Evolutionary conservation across 1,284 basidiomycete species (phyloP).

Genomic region (Lentinula novae-zelandiae): DNA sequence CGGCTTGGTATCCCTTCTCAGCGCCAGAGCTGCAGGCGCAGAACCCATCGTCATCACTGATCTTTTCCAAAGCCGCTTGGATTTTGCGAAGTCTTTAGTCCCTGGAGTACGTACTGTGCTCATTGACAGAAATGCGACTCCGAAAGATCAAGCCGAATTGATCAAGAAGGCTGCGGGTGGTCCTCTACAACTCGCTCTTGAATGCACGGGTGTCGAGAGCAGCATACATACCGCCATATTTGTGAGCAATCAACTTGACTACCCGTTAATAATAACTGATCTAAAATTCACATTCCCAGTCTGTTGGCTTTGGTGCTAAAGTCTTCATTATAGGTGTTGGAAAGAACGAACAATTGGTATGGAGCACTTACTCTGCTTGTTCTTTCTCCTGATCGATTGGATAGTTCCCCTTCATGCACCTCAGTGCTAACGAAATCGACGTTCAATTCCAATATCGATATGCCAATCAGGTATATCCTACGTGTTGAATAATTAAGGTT

Average conservation of each 20-base stretch:
- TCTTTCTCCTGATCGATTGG: slow-evolving; percentile 5
- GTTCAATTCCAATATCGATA: slow-evolving; percentile 64
- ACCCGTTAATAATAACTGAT: background rate
- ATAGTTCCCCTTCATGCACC: slow-evolving; percentile 67
- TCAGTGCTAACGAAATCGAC: slow-evolving; percentile 64
- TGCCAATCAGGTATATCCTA: slow-evolving; percentile 45
- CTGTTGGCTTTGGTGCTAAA: slow-evolving; percentile 54
- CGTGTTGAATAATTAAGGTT: background rate
- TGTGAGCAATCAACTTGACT: slow-evolving; percentile 32
- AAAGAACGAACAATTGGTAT: slow-evolving; percentile 52
- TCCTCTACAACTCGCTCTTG: slow-evolving; percentile 49
- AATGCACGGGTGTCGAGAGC: slow-evolving; percentile 77
- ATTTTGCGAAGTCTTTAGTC: slow-evolving; percentile 78
- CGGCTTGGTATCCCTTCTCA: slow-evolving; percentile 75
- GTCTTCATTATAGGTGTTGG: slow-evolving; percentile 67
- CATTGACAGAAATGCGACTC: slow-evolving; percentile 37
- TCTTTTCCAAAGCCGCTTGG: slow-evolving; percentile 74
- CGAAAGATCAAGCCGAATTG: slow-evolving; percentile 45
- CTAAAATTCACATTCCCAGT: slow-evolving; percentile 28
- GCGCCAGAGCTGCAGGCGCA: slow-evolving; percentile 78
- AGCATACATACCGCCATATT: slow-evolving; percentile 67
- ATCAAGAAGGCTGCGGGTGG: slow-evolving; percentile 48
- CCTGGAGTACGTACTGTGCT: slow-evolving; percentile 62
- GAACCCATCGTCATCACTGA: slow-evolving; percentile 78
- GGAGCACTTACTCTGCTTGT: slow-evolving; percentile 13